Evolutionary conservation across 148 eudicot genomes (phyloP).

Genomic region (Camellia sinensis): DNA sequence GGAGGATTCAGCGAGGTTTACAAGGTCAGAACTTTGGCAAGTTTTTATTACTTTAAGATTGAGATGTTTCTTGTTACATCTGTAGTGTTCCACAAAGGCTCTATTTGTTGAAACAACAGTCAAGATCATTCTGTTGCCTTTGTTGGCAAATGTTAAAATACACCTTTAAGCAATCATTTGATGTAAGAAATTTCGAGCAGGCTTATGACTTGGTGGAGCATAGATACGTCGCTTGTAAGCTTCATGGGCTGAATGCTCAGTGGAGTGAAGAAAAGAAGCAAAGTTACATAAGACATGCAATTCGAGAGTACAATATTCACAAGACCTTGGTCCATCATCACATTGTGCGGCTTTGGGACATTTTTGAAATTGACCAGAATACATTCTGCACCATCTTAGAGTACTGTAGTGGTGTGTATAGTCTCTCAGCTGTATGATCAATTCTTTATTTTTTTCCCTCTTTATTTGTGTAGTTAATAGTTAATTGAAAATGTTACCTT

Average conservation of each 20-base stretch:
- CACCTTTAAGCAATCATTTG: slow-evolving; percentile 39
- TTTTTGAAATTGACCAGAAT: slow-evolving; percentile 95
- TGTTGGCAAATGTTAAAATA: slow-evolving; percentile 30
- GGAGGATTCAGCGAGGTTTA: slow-evolving; percentile 99
- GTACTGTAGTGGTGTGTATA: slow-evolving; percentile 77
- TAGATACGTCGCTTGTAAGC: slow-evolving; percentile 97
- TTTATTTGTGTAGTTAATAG: background rate
- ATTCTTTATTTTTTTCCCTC: background rate
- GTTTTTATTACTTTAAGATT: background rate
- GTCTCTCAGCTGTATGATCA: slow-evolving; percentile 2
- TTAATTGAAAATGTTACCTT: slow-evolving; percentile 4
- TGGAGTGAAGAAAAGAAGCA: slow-evolving; percentile 99
- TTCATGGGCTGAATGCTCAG: slow-evolving; percentile 89
- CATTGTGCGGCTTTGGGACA: slow-evolving; percentile 98
- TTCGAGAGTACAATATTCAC: slow-evolving; percentile 97
- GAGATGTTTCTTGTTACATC: background rate
- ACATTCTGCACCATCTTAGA: slow-evolving; percentile 93
- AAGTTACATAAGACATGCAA: slow-evolving; percentile 96
- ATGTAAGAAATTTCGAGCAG: slow-evolving; percentile 50
- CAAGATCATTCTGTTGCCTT: slow-evolving; percentile 25
- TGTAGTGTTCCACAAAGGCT: background rate
- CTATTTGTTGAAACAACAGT: background rate
- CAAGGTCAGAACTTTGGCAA: slow-evolving; percentile 53
- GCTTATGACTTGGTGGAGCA: slow-evolving; percentile 98
- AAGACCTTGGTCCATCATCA: slow-evolving; percentile 88